Evolutionary conservation across 805 yeast genomes (phyloP).

Genomic region (Barnettozyma sucrosica): DNA sequence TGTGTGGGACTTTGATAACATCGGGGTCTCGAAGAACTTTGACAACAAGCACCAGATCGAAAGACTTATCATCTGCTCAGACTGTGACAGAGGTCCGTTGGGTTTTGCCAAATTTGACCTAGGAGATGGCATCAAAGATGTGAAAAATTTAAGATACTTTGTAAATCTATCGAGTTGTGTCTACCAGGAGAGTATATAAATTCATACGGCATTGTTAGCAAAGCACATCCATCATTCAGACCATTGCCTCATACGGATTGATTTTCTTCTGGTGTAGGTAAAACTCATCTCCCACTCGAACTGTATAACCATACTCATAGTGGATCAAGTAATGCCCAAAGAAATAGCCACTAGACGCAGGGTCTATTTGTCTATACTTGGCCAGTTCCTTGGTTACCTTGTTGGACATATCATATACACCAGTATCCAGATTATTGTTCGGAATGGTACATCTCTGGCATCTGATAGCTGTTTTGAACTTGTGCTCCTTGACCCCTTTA

Average conservation of each 20-base stretch:
- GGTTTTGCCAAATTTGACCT: conserved; percentile 52
- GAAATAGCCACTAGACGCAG: conserved; percentile 11
- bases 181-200: conserved; percentile 25
- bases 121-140: conserved; percentile 26
- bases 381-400: conserved; percentile 13
- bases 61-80: conserved; percentile 61
- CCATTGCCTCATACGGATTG: conserved; percentile 1
- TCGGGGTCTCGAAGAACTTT: conserved; percentile 54
- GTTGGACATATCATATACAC: conserved; percentile 16
- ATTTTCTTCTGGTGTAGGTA: conserved; percentile 13
- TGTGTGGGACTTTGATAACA: conserved; percentile 76
- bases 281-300: conserved; percentile 17
- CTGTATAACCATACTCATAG: conserved; percentile 16
- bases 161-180: conserved; percentile 42
- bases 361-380: conserved; percentile 17
- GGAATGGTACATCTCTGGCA: conserved; percentile 21
- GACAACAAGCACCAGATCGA: conserved; percentile 30
- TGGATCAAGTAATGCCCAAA: conserved; percentile 20
- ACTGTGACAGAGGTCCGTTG: conserved; percentile 72
- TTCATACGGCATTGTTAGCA: background rate
- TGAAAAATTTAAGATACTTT: conserved; percentile 37
- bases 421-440: conserved; percentile 15
- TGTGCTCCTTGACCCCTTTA: background rate
- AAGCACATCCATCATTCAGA: background rate
- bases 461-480: conserved; percentile 16